phyloP scores from a whole-genome alignment of 257 asterid species.

The Agastache rugosa region DNA sequence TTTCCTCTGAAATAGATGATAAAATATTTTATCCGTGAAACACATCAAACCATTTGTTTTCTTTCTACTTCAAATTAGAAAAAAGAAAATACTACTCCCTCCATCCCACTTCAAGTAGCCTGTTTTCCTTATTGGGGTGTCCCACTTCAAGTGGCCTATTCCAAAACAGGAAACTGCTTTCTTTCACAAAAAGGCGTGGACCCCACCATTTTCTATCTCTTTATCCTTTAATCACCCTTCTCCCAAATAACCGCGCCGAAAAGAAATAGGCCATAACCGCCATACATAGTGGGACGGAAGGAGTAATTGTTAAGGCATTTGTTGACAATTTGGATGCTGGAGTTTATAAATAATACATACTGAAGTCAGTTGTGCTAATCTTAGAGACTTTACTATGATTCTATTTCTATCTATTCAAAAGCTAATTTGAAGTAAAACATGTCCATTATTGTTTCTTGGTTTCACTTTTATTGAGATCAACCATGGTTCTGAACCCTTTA shows the following conservation, averaged over 20 bases:
- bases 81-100: background rate
- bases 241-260: too few relatives aligned
- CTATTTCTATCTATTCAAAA: background rate
- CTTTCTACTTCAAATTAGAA: background rate
- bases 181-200: too few relatives aligned
- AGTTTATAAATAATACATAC: background rate
- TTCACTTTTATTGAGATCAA: constrained; percentile 3
- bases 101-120: too few relatives aligned
- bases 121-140: too few relatives aligned
- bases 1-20: background rate
- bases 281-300: too few relatives aligned
- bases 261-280: too few relatives aligned
- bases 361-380: background rate
- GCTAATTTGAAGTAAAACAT: background rate
- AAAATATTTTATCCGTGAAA: background rate
- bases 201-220: too few relatives aligned
- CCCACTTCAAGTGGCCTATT: too few relatives aligned
- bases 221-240: too few relatives aligned
- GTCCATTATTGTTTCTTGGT: background rate
- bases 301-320: background rate
- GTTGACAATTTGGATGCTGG: background rate
- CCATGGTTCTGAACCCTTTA: constrained; percentile 1
- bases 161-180: too few relatives aligned
- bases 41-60: background rate
- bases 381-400: background rate